These are phyloP conservation scores for Schoenoplectus tabernaemontani DNA, from an alignment of 202 grass and related monocot species.

Conservation along the genomic window DNA sequence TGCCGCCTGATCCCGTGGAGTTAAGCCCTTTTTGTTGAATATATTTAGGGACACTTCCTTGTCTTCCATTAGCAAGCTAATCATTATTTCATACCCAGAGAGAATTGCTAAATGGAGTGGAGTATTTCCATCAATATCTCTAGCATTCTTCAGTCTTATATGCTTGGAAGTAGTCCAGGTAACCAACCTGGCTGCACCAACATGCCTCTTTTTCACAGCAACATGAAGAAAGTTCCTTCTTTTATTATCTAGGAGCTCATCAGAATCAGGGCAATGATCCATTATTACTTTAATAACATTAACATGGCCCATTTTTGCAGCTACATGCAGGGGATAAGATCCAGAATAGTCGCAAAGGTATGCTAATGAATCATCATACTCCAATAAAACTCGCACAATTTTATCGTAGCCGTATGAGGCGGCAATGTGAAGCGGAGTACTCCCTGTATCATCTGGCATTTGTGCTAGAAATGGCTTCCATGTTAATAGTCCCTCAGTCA, in stretches of 20 bases:
- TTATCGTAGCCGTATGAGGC: not conserved
- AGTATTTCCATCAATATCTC: constrained; percentile 32
- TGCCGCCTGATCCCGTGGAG: constrained; percentile 19
- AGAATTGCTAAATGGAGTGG: constrained; percentile 27
- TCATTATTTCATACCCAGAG: not conserved
- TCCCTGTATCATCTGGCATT: constrained; percentile 7
- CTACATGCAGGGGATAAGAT: constrained; percentile 28
- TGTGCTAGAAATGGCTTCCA: constrained; percentile 18
- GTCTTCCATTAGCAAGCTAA: constrained; percentile 10
- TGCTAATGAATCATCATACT: not conserved
- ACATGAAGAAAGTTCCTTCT: constrained; percentile 27
- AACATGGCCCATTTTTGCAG: not conserved
- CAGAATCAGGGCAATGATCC: not conserved
- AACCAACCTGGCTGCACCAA: not conserved
- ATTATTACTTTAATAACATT: not conserved
- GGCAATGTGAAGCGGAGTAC: constrained; percentile 33
- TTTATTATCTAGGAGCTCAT: constrained; percentile 28
- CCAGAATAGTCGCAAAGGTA: constrained; percentile 11
- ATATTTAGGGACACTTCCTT: not conserved
- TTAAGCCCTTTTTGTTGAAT: constrained; percentile 21
- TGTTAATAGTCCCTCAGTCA: not conserved
- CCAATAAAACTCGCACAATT: constrained; percentile 6
- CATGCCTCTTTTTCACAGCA: not conserved
- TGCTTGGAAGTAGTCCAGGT: not conserved
- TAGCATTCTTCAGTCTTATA: constrained; percentile 19